A percentile compares a stretch with the other conserved stretches of the same genome.
Evolutionary conservation across 768 basidiomycete species (phyloP).

Genomic region (Tephrocybe sp.): DNA sequence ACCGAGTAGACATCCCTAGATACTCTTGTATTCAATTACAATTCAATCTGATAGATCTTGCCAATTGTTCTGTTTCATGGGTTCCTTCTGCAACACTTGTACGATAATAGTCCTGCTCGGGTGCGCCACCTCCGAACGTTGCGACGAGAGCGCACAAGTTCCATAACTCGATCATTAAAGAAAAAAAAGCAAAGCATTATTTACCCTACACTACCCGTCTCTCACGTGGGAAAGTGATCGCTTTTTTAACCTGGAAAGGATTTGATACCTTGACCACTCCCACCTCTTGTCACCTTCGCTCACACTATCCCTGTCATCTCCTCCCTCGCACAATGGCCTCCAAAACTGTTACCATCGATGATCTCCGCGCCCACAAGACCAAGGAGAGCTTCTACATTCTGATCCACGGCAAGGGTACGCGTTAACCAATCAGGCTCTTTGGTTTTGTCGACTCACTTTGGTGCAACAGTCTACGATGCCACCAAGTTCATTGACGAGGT

Average conservation of each 20-base stretch:
- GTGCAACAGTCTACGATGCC: constrained; percentile 80
- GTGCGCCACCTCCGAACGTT: not conserved
- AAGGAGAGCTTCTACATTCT: constrained; percentile 82
- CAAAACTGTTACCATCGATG: constrained; percentile 66
- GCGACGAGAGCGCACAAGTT: not conserved
- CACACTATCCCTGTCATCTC: constrained; percentile 15
- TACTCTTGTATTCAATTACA: not conserved
- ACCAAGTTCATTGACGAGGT: constrained; percentile 96
- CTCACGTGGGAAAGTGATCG: constrained; percentile 31
- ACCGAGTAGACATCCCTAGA: constrained; percentile 46
- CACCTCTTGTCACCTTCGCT: constrained; percentile 18
- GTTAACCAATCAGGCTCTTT: constrained; percentile 33
- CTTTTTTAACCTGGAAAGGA: constrained; percentile 27
- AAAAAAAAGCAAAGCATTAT: too few relatives aligned
- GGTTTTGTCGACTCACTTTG: constrained; percentile 31
- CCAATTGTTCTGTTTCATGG: too few relatives aligned
- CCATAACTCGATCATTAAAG: not conserved
- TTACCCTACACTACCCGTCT: constrained; percentile 11
- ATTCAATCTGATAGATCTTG: not conserved
- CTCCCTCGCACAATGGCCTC: constrained; percentile 34
- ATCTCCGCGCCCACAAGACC: constrained; percentile 74
- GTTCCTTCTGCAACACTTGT: too few relatives aligned
- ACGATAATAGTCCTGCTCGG: not conserved
- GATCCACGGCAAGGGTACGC: constrained; percentile 79
- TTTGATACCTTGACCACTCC: constrained; percentile 24